These are phyloP conservation scores for Cruciata laevipes DNA, from an alignment of 257 asterid species.

Conservation along the genomic window DNA sequence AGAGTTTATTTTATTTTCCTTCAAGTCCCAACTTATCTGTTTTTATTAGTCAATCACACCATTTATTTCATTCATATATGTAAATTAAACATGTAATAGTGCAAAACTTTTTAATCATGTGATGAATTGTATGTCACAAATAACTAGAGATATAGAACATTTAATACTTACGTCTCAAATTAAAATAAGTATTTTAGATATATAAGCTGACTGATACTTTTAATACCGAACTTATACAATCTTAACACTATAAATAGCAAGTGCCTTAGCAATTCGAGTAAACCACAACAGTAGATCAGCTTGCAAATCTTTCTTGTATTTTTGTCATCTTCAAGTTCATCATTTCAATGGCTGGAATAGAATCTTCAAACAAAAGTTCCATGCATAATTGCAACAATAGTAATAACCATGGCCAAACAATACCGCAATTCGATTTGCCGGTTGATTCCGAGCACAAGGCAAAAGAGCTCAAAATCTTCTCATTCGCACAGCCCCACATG, in stretches of 20 bases:
- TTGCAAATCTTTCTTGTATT: too few relatives aligned
- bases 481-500: slow-evolving; percentile 44
- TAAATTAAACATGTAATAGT: too few relatives aligned
- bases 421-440: slow-evolving; percentile 25
- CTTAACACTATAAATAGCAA: background rate
- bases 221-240: background rate
- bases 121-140: too few relatives aligned
- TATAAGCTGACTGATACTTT: too few relatives aligned
- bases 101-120: too few relatives aligned
- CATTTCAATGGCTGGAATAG: background rate
- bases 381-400: background rate
- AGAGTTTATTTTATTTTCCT: too few relatives aligned
- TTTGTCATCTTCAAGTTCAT: background rate
- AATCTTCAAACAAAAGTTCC: background rate
- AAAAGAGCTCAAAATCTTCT: slow-evolving; percentile 21
- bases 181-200: too few relatives aligned
- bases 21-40: too few relatives aligned
- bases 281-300: background rate
- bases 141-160: too few relatives aligned
- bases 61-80: too few relatives aligned
- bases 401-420: slow-evolving; percentile 1
- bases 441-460: slow-evolving; percentile 36
- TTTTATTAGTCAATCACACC: too few relatives aligned
- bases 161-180: too few relatives aligned
- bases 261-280: background rate